Evolutionary conservation across 2,329 filamentous ascomycete species (phyloP), one percentile per base, ranked within the genome.

Genomic region (Penicillium sp.): DNA sequence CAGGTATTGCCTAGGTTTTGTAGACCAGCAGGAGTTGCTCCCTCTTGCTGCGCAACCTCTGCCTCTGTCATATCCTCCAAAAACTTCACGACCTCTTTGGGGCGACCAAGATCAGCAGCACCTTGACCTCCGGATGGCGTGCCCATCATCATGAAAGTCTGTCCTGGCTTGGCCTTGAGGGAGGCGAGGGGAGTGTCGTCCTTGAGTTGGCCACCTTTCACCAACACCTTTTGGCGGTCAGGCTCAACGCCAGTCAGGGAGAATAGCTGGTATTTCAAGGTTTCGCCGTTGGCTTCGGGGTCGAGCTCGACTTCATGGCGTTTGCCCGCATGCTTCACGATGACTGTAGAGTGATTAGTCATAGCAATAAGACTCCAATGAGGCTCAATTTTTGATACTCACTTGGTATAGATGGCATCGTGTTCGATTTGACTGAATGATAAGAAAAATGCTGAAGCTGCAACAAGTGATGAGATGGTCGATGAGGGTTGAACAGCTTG

Each of bases 11-110:
- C 95, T 64, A 97, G 83, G 74, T 99, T 99, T 76, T 91, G 86
- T 64, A 99, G 82, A 51, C 95, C 95, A 60, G 93, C 91, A 1
- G 96, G 95, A 50, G 86, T 94, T 53, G 93, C 93, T 61, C 92
- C 93, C 62, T 89, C 90, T 75, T 90, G 87, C 77, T 89, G 88
- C 24, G 95, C 94, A 56, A 89, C 87, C 78, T 98, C 94, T 33
- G 93, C 93, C 76, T 96, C 93, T 28, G 92, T 96, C 94, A 99
- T 97, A 77, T 99, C 95, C 79, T 99, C 95, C 65, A 96, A 80
- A 72, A 99, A 99, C 78, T 91, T 95, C 73, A 93, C 85, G 69
- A 86, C 85, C 73, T 96, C 90, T 74, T 90, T 91, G 35, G 95
- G 95, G 57, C 83, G 82, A 56, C 90, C 88, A 62, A 89, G 83